Evolutionary conservation across 2,329 filamentous ascomycete species (phyloP).

Genomic region (Emmonsia crescens): DNA sequence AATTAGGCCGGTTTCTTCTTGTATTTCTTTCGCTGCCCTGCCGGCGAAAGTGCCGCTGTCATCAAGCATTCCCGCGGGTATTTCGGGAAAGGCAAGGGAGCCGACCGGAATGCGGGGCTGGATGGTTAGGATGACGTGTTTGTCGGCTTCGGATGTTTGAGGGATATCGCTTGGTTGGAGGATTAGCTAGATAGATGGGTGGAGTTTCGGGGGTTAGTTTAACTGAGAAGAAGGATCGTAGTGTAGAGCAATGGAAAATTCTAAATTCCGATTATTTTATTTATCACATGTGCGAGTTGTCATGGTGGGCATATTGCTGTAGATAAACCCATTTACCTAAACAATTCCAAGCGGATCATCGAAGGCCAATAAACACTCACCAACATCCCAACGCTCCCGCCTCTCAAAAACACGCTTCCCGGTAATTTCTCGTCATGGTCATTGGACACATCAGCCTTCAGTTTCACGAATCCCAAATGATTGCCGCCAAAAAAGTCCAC

Average conservation of each 20-base stretch:
- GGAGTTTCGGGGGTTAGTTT: background rate
- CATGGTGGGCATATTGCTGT: background rate
- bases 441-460: conserved; percentile 45
- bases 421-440: conserved; percentile 41
- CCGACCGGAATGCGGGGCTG: conserved; percentile 49
- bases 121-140: conserved; percentile 44
- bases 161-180: conserved; percentile 43
- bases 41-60: conserved; percentile 43
- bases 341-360: background rate
- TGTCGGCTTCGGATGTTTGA: conserved; percentile 23
- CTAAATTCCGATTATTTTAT: background rate
- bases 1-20: conserved; percentile 46
- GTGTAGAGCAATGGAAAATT: background rate
- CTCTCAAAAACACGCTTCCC: conserved; percentile 47
- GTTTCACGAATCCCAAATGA: conserved; percentile 46
- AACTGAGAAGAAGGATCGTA: background rate
- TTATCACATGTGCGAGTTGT: background rate
- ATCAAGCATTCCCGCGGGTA: conserved; percentile 53
- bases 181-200: conserved; percentile 35
- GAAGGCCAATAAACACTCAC: conserved; percentile 24
- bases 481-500: conserved; percentile 42
- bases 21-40: conserved; percentile 46
- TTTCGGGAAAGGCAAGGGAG: conserved; percentile 44
- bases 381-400: conserved; percentile 48
- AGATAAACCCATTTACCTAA: background rate